Percentiles rank a stretch among this genome's conserved stretches.
Conservation (phyloP, 139 green algal species). For the Chlorella sp. region DNA sequence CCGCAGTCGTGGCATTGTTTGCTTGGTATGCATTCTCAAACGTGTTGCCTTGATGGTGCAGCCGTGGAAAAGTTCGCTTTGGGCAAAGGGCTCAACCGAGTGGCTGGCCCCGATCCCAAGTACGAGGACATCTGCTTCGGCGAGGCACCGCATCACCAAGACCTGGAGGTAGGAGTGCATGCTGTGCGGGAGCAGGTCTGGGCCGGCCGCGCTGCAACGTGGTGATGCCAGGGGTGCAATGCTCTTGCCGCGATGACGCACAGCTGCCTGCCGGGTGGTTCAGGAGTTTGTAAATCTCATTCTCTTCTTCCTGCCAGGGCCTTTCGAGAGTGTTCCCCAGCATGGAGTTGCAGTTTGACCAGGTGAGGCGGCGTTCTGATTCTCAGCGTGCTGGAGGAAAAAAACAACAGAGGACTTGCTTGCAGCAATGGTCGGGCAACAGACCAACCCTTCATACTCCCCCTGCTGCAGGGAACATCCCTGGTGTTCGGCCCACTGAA, state of each 20-base stretch:
- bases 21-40: not conserved
- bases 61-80: conserved; percentile 31
- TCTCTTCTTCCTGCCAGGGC: not conserved
- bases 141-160: conserved; percentile 43
- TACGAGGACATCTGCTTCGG: conserved; percentile 92
- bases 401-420: not conserved
- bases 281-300: too few species aligned
- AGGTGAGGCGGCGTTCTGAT: not conserved
- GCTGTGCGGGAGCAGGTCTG: too few species aligned
- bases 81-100: conserved; percentile 14
- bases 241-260: too few species aligned
- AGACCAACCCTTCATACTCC: too few species aligned
- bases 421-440: not conserved
- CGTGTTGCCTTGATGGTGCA: not conserved
- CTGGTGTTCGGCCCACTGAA: conserved; percentile 74
- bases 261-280: too few species aligned
- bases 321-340: conserved; percentile 73
- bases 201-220: too few species aligned
- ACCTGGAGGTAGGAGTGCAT: conserved; percentile 17
- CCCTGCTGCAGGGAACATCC: conserved; percentile 11
- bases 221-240: too few species aligned
- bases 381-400: not conserved
- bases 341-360: conserved; percentile 68
- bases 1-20: not conserved
- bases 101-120: conserved; percentile 59